A percentile compares a stretch with the other conserved stretches of the same genome.
Evolutionary conservation across 2,329 filamentous ascomycete species (phyloP).

Genomic region (Aspergillus pseudoviridinutans): DNA sequence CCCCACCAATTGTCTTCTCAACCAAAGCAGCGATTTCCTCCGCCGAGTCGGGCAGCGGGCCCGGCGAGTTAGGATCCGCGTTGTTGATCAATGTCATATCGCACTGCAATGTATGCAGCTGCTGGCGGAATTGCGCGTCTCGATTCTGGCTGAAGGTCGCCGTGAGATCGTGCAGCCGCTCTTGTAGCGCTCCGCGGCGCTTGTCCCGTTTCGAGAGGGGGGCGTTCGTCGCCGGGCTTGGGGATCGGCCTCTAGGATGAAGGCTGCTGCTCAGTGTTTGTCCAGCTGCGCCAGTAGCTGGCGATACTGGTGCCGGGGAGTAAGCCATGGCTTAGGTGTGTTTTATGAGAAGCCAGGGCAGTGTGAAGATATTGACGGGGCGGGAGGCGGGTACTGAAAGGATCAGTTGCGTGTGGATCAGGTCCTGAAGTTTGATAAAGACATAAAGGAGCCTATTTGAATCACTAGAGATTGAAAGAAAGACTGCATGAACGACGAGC

Average conservation of each 20-base stretch:
- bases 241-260: constrained; percentile 24
- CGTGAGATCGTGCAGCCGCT: constrained; percentile 71
- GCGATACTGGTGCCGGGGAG: constrained; percentile 36
- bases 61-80: constrained; percentile 73
- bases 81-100: constrained; percentile 83
- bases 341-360: background rate
- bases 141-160: constrained; percentile 75
- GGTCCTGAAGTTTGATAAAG: background rate
- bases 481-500: background rate
- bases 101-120: constrained; percentile 86
- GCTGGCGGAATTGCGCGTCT: constrained; percentile 80
- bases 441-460: background rate
- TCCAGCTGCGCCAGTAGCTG: constrained; percentile 16
- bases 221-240: constrained; percentile 30
- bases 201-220: constrained; percentile 81
- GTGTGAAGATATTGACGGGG: constrained; percentile 2
- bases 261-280: constrained; percentile 20
- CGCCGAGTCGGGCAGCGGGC: constrained; percentile 61
- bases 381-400: background rate
- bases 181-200: constrained; percentile 74
- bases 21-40: constrained; percentile 66
- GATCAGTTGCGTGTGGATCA: background rate
- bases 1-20: constrained; percentile 52
- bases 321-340: constrained; percentile 31
- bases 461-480: background rate